Base-by-base conservation (phyloP, 1,284 basidiomycete species). In the Trametes polyzona region DNA sequence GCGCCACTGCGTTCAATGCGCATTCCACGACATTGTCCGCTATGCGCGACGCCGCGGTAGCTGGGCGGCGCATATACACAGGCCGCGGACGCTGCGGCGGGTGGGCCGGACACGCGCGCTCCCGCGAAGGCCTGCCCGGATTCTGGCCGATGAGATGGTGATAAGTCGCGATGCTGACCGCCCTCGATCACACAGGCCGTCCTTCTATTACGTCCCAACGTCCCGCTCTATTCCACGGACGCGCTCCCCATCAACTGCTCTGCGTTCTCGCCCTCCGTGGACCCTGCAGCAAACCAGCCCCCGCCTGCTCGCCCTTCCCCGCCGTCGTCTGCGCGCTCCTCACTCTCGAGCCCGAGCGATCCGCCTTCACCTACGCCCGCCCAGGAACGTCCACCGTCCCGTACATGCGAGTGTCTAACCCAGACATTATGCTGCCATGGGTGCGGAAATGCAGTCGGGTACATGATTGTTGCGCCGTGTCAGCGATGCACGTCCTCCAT, bases 221-320 rank as follows among this genome's bases (percentile, higher is more conserved):
- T 95, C 61, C 84, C 91, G 19, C 83, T 95, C 42, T 95, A 86
- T 72, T 92, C 89, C 14, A 92, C 90, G 47, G 93, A 95, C 69
- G 89, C 90, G 14, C 77, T 90, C 37, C 93, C 92, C 0, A 75
- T 83, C 61, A 92, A 92, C 65, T 92, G 90, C 69, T 89, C 83
- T 16, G 83, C 82, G 10, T 84, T 82, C 65, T 76, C 75, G 29
- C 73, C 79, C 43, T 77, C 74, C 58, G 74, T 78, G 55, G 81
- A 78, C 61, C 8, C 29, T 16, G 26, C 26, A 7, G n/a, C 32
- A n/a, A 9, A 23, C 23, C 75, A 67, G 33, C 74, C 51, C 71
- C n/a, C 57, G 37, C 26, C 60, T 67, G 44, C 65, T 68, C 63
- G 14, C 67, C 69, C 49, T 29, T 47, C 32, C 59, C 65, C 27